These are phyloP conservation scores for Leptographium wingfieldii DNA, from an alignment of 2,329 filamentous ascomycete species.

Conservation along the genomic window DNA sequence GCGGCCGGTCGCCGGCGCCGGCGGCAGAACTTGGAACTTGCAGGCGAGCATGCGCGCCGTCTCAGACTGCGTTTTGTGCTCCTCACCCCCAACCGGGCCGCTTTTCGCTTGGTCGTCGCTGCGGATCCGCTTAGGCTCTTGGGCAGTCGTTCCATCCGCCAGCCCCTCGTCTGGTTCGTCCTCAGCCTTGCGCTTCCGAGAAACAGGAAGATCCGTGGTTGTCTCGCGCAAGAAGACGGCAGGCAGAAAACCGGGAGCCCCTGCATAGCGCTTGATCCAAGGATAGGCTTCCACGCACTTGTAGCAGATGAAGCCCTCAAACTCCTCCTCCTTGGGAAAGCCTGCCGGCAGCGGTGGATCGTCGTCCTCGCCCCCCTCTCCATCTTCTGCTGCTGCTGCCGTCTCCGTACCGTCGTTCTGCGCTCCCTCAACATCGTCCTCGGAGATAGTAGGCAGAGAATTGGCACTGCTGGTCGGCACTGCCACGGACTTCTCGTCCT, in stretches of 20 bases:
- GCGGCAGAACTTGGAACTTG: constrained; percentile 49
- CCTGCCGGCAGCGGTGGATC: constrained; percentile 64
- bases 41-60: constrained; percentile 23
- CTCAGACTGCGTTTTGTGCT: constrained; percentile 9
- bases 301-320: constrained; percentile 85
- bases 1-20: constrained; percentile 34
- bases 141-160: constrained; percentile 10
- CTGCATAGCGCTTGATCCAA: constrained; percentile 86
- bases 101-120: background rate
- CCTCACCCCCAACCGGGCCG: background rate
- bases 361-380: constrained; percentile 36
- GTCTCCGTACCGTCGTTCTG: constrained; percentile 8
- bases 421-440: background rate
- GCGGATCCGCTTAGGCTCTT: constrained; percentile 34
- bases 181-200: constrained; percentile 57
- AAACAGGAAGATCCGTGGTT: constrained; percentile 7
- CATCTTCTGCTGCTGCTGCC: constrained; percentile 11
- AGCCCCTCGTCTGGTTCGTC: constrained; percentile 28
- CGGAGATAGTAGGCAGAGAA: constrained; percentile 8
- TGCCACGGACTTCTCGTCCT: background rate
- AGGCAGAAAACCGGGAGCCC: constrained; percentile 63
- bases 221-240: constrained; percentile 44
- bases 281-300: constrained; percentile 80
- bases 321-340: constrained; percentile 80
- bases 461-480: background rate